Evolutionary conservation across 306 rosid species (phyloP).

Genomic region (Herpetospermum pedunculosum): DNA sequence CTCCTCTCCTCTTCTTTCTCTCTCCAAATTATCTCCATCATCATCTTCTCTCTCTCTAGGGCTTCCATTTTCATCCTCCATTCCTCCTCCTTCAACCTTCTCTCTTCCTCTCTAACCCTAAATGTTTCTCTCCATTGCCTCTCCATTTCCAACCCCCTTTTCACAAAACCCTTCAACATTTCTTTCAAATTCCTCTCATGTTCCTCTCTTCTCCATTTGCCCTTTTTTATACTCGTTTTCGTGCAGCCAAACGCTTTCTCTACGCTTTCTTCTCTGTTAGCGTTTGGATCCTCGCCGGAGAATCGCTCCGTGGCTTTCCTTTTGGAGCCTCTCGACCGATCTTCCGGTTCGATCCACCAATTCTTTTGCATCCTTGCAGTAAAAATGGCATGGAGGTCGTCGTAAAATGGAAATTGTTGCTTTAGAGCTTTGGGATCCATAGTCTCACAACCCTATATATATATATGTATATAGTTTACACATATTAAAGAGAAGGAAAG

Average conservation of each 20-base stretch:
- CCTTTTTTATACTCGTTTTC: constrained; percentile 27
- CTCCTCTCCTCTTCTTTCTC: constrained; percentile 77
- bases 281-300: constrained; percentile 12
- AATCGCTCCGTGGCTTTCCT: constrained; percentile 33
- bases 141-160: constrained; percentile 67
- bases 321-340: constrained; percentile 28
- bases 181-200: constrained; percentile 36
- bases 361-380: constrained; percentile 49
- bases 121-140: constrained; percentile 71
- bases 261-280: constrained; percentile 15
- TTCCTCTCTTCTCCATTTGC: neutral
- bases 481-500: neutral
- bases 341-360: constrained; percentile 57
- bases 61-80: constrained; percentile 81
- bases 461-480: neutral
- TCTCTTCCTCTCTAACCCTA: constrained; percentile 62
- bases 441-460: constrained; percentile 67
- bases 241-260: constrained; percentile 26
- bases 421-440: constrained; percentile 46
- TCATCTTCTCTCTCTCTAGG: constrained; percentile 64
- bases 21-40: constrained; percentile 82
- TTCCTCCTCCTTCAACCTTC: constrained; percentile 69
- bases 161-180: constrained; percentile 58
- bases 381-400: constrained; percentile 60
- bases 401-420: constrained; percentile 81